These are phyloP conservation scores for Prunus mongolica DNA, from an alignment of 306 rosid species.

Conservation along the genomic window DNA sequence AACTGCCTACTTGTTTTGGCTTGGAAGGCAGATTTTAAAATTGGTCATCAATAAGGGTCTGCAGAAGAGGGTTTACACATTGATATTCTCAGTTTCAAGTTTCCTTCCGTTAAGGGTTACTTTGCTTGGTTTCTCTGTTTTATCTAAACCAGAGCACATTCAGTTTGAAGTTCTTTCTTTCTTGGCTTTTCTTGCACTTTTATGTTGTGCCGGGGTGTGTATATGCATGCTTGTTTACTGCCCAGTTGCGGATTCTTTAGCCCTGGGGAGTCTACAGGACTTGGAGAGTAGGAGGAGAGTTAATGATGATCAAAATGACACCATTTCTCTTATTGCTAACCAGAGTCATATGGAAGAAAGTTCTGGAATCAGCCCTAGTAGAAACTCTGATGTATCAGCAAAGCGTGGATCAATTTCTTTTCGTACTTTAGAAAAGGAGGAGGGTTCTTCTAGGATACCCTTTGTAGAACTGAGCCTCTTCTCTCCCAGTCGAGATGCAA, in stretches of 20 bases:
- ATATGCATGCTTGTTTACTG: constrained; percentile 88
- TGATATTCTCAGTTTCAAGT: constrained; percentile 79
- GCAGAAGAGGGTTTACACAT: constrained; percentile 91
- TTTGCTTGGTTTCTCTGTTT: constrained; percentile 91
- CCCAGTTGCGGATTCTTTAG: constrained; percentile 91
- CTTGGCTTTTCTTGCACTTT: constrained; percentile 88
- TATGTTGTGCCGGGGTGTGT: constrained; percentile 80
- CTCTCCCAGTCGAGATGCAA: constrained; percentile 66
- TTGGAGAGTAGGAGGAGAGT: constrained; percentile 67
- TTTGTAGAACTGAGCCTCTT: constrained; percentile 91
- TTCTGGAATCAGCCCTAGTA: constrained; percentile 51
- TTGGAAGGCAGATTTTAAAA: constrained; percentile 91
- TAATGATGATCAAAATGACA: constrained; percentile 58
- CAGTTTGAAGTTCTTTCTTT: constrained; percentile 82
- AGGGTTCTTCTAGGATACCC: constrained; percentile 61
- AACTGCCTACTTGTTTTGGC: constrained; percentile 90
- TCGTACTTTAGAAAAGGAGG: constrained; percentile 59
- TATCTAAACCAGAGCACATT: constrained; percentile 61
- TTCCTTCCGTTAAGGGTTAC: constrained; percentile 90
- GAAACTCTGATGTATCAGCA: constrained; percentile 73
- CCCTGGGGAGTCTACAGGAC: constrained; percentile 78
- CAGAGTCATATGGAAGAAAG: constrained; percentile 62
- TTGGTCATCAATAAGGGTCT: constrained; percentile 90
- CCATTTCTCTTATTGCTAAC: constrained; percentile 75
- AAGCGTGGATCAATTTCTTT: constrained; percentile 81